Base-by-base conservation (phyloP, 495 filamentous ascomycete genomes). In the Aspergillus sparsus region DNA sequence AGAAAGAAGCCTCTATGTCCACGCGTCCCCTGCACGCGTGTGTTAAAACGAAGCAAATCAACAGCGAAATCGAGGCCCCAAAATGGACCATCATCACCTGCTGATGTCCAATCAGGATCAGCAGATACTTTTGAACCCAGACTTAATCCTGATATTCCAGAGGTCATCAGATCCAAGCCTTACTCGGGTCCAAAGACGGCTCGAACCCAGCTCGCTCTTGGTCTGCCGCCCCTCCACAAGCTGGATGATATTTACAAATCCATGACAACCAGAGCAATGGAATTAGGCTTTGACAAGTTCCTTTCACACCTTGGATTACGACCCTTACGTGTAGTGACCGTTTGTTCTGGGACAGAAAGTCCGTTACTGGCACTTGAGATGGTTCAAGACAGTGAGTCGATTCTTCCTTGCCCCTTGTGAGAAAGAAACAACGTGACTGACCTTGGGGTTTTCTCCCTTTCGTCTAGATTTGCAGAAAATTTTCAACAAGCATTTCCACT, bases 321-420 rank as follows among this genome's bases (percentile, higher is more conserved):
- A 42, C 72, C 74, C 34, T 65, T 93, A 8, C 80, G 80, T 2
- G 80, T 93, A 21, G 90, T 81, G 1, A 96, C 91, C 0, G 83
- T 92, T 67, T 96, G 90, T 65, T 93, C 89, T 10, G 91, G 91
- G 5, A 94, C 91, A 0, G 91, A 96, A 62, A 85, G 84, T 32
- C 91, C 91, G 10, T 71, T 96, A 7, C 74, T 93, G 3, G 87
- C 87, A 0, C 66, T 93, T 42, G 74, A 83, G 41, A 74, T 86
- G 63, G 65, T 85, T 9, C 61, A 63, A 32, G 58, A 77, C 13
- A 68, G 79, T 82, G 57, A 72, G 78, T 72, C 3, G 49, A 0
- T 46, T 27, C 21, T 54, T 11, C 13, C 15, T n/a, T 44, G 8
- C 18, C 47, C 4, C 8, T 21, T 15, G 33, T 27, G n/a, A 49